Percentiles rank a stretch among this genome's conserved stretches.
Evolutionary conservation across 352 stramenopile genomes (phyloP).

Genomic region (Globisporangium cederbergense): DNA sequence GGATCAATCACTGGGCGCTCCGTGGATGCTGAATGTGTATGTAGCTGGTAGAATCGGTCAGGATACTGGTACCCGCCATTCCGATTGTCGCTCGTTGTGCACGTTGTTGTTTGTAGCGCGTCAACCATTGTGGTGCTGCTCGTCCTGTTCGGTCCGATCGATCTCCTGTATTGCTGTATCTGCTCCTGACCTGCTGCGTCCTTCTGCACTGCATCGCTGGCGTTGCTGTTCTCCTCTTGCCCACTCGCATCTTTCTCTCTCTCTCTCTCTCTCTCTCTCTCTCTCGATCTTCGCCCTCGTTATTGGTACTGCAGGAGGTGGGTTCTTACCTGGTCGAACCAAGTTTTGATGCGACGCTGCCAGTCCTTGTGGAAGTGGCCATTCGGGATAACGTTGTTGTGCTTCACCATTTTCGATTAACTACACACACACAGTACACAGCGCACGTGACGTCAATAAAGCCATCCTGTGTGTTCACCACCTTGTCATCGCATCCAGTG

Average conservation of each 20-base stretch:
- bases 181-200: neutral
- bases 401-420: constrained; percentile 95
- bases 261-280: neutral
- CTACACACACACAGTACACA: constrained; percentile 20
- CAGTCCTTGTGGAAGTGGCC: constrained; percentile 99
- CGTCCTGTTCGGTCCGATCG: neutral
- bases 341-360: constrained; percentile 95
- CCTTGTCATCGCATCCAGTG: neutral
- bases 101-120: neutral
- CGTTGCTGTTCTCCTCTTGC: neutral
- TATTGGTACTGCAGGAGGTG: neutral
- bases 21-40: neutral
- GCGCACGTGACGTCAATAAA: constrained; percentile 6
- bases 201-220: neutral
- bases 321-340: constrained; percentile 91
- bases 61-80: neutral
- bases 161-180: neutral
- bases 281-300: neutral
- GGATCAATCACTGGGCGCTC: neutral
- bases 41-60: neutral
- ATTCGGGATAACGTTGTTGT: constrained; percentile 99
- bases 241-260: neutral
- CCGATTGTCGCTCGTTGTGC: neutral
- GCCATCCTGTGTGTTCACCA: neutral
- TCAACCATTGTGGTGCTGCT: neutral